These are phyloP conservation scores for Scedosporium apiospermum DNA, from an alignment of 2,329 filamentous ascomycete species.

Conservation along the genomic window DNA sequence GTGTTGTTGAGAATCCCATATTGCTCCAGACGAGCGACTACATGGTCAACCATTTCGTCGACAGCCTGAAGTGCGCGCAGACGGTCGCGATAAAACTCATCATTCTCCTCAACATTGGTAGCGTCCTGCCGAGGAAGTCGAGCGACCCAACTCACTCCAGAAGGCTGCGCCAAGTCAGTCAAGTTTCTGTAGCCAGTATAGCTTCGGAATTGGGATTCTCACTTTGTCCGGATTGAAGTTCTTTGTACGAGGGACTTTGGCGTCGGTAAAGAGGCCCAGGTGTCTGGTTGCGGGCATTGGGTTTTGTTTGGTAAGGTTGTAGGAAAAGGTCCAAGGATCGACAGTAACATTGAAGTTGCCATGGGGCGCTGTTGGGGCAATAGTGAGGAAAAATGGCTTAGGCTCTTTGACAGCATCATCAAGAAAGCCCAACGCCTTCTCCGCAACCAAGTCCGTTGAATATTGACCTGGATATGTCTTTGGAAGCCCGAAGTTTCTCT, in stretches of 20 bases:
- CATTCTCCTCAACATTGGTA: constrained; percentile 22
- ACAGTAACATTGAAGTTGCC: constrained; percentile 18
- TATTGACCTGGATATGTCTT: constrained; percentile 21
- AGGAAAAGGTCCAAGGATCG: constrained; percentile 1
- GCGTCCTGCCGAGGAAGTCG: constrained; percentile 23
- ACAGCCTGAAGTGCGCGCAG: constrained; percentile 34
- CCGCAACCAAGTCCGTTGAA: constrained; percentile 41
- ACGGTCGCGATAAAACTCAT: constrained; percentile 29
- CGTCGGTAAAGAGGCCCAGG: constrained; percentile 47
- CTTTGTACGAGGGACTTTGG: constrained; percentile 49
- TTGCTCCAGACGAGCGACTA: constrained; percentile 23
- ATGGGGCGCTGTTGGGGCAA: constrained; percentile 36
- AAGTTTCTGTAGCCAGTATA: no score
- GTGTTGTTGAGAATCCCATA: constrained; percentile 28
- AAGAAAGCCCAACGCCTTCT: constrained; percentile 41
- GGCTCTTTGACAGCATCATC: constrained; percentile 36
- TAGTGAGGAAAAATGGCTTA: constrained; percentile 45
- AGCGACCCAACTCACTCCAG: constrained; percentile 34
- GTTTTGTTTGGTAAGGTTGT: background rate
- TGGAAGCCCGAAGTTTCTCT: constrained; percentile 28
- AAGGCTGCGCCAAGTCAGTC: constrained; percentile 11
- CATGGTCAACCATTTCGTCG: constrained; percentile 32
- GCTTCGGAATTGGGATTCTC: no score
- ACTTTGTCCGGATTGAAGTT: constrained; percentile 51
- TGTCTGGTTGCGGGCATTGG: constrained; percentile 41